A percentile compares a stretch with the other conserved stretches of the same genome.
Conservation (phyloP, 305 asterid genomes). For the Fraxinus dipetala region DNA sequence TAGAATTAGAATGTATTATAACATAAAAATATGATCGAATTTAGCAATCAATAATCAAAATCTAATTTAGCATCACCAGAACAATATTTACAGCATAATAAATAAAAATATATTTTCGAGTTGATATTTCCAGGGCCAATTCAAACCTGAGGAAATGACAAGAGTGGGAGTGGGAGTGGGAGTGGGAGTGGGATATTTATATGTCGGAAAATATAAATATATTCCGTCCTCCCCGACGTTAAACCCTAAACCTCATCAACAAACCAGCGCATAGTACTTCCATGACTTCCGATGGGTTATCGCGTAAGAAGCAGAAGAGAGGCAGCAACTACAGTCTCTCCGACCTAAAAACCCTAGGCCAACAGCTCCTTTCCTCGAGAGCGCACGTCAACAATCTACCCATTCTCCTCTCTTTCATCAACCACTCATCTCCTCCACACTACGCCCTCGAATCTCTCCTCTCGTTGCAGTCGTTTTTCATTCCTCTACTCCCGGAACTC, state of each 20-base stretch:
- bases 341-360: constrained; percentile 57
- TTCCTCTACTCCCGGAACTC: constrained; percentile 59
- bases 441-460: constrained; percentile 63
- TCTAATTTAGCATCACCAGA: no score
- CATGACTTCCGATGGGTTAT: neutral
- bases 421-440: constrained; percentile 46
- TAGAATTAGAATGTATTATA: no score
- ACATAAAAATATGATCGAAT: no score
- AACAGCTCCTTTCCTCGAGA: constrained; percentile 62
- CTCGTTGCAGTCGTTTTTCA: constrained; percentile 78
- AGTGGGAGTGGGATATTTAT: no score
- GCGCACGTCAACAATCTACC: constrained; percentile 72
- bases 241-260: neutral
- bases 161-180: no score
- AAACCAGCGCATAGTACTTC: neutral
- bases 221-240: no score
- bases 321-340: constrained; percentile 29
- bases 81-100: no score
- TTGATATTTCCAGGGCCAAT: no score
- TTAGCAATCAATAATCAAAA: no score
- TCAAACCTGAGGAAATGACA: no score
- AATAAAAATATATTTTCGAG: no score
- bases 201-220: no score
- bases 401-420: constrained; percentile 51
- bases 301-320: constrained; percentile 29